Evolutionary conservation across 768 basidiomycete species (phyloP).

Genomic region (Tylopilus balloui): DNA sequence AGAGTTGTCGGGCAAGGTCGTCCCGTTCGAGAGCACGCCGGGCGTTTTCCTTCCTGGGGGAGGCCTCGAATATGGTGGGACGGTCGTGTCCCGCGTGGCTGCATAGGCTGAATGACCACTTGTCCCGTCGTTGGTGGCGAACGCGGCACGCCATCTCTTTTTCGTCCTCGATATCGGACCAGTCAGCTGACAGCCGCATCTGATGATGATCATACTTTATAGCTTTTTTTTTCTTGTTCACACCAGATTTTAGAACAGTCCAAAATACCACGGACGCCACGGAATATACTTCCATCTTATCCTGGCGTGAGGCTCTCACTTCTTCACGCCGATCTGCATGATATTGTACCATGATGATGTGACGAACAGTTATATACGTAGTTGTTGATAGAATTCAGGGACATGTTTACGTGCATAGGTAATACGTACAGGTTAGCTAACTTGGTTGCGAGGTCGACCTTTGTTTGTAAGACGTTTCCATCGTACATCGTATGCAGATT

Average conservation of each 20-base stretch:
- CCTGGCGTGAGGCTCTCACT: background rate
- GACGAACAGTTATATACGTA: background rate
- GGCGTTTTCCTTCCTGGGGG: conserved; percentile 26
- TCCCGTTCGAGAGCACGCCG: conserved; percentile 36
- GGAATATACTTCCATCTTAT: conserved; percentile 13
- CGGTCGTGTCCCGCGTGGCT: conserved; percentile 35
- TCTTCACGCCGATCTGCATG: background rate
- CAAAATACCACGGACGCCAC: conserved; percentile 12
- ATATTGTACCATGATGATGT: conserved; percentile 8
- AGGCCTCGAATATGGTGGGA: conserved; percentile 31
- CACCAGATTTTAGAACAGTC: background rate
- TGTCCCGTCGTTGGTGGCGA: background rate
- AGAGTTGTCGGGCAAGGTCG: conserved; percentile 25
- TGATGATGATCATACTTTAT: background rate
- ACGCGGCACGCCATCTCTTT: background rate
- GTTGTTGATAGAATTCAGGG: conserved; percentile 1
- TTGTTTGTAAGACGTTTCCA: too few species aligned
- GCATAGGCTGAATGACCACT: conserved; percentile 10
- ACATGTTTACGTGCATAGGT: background rate
- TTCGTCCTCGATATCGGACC: too few species aligned
- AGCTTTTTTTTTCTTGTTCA: background rate
- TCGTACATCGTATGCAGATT: too few species aligned
- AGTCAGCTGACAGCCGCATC: background rate
- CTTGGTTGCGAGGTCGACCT: too few species aligned
- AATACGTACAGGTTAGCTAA: too few species aligned